A percentile compares a stretch with the other conserved stretches of the same genome.
phyloP scores from a whole-genome alignment of 352 stramenopile species.

The Aphanomyces astaci region DNA sequence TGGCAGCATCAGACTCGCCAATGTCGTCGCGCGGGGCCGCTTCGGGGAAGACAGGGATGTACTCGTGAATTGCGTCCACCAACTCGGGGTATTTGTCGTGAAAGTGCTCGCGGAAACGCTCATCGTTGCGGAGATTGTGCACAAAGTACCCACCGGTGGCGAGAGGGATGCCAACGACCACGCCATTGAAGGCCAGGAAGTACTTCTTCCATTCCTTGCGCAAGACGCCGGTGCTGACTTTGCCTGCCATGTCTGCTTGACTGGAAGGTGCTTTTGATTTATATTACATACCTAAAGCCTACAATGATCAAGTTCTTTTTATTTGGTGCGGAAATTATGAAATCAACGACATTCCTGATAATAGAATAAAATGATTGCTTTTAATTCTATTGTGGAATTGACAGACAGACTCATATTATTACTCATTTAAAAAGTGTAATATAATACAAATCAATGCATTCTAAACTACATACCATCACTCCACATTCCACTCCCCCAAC shows the following conservation, averaged over 20 bases:
- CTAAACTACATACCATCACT: too few relatives aligned
- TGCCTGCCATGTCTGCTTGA: not conserved
- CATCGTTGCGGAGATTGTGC: conserved; percentile 75
- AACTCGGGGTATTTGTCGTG: conserved; percentile 74
- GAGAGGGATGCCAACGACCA: conserved; percentile 72
- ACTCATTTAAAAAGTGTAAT: too few relatives aligned
- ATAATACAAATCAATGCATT: too few relatives aligned
- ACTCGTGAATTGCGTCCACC: conserved; percentile 53
- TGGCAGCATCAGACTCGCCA: conserved; percentile 28
- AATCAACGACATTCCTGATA: too few relatives aligned
- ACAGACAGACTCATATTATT: too few relatives aligned
- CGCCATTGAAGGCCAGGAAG: conserved; percentile 62
- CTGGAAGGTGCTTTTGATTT: conserved; percentile 11
- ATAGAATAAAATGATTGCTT: too few relatives aligned
- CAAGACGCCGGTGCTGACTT: not conserved
- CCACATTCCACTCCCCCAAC: not conserved
- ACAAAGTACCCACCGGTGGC: conserved; percentile 59
- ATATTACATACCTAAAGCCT: too few relatives aligned
- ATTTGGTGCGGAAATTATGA: too few relatives aligned
- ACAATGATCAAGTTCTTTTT: not conserved
- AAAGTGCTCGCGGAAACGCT: conserved; percentile 80
- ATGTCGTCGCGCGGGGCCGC: conserved; percentile 54
- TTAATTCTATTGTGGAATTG: not conserved
- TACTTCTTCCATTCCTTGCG: conserved; percentile 38
- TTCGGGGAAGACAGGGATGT: conserved; percentile 50